phyloP scores from a whole-genome alignment of 176 grass and related monocot genomes.

The Triticum aestivum region DNA sequence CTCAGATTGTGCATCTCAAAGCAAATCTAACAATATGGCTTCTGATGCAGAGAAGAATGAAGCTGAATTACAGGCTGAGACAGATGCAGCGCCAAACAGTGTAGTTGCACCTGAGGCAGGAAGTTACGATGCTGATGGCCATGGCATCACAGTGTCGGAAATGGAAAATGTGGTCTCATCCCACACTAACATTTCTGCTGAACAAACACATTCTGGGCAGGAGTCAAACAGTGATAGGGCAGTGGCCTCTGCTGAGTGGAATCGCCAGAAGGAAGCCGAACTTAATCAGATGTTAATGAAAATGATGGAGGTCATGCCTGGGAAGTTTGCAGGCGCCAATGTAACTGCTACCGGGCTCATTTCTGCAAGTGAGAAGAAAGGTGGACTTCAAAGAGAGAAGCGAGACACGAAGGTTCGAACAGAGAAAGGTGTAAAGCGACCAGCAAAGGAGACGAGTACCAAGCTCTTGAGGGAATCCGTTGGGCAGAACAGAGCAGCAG shows the following conservation, averaged over 20 bases:
- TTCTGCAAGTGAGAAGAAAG: constrained; percentile 58
- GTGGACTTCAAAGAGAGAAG: constrained; percentile 64
- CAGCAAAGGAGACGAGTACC: constrained; percentile 48
- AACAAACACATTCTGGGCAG: constrained; percentile 45
- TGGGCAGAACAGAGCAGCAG: constrained; percentile 45
- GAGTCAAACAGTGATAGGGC: constrained; percentile 58
- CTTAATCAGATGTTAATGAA: constrained; percentile 97
- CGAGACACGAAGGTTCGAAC: constrained; percentile 60
- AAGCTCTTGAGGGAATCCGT: constrained; percentile 54
- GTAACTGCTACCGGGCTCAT: constrained; percentile 32
- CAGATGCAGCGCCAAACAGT: constrained; percentile 13
- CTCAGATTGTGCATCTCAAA: constrained; percentile 52
- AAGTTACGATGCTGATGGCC: constrained; percentile 31
- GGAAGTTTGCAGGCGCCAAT: constrained; percentile 54
- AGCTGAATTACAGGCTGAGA: constrained; percentile 41
- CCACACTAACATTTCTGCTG: constrained; percentile 36
- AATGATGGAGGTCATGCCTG: constrained; percentile 91
- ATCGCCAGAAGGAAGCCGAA: constrained; percentile 87
- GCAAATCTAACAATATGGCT: constrained; percentile 40
- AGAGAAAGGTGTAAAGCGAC: constrained; percentile 57
- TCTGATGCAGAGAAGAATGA: constrained; percentile 40
- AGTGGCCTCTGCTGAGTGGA: constrained; percentile 80
- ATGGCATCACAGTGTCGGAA: constrained; percentile 31
- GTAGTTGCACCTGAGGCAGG: constrained; percentile 17
- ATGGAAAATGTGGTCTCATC: constrained; percentile 24